phyloP scores from a whole-genome alignment of 2,329 filamentous ascomycete genomes.

The Xylaria hypoxylon region DNA sequence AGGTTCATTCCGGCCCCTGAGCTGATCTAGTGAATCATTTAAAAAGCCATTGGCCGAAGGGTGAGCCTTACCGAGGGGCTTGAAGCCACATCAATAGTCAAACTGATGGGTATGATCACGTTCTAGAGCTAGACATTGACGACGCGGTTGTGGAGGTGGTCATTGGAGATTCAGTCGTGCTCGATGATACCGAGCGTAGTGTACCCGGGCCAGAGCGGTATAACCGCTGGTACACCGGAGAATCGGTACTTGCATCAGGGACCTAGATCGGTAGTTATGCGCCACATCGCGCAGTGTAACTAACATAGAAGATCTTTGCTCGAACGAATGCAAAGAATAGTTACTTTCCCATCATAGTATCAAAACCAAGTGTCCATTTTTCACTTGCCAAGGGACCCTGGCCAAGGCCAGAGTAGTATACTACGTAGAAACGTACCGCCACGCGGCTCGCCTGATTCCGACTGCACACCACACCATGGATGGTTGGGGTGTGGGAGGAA shows the following conservation, averaged over 20 bases:
- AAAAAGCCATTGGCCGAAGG: background rate
- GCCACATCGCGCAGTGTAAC: conserved; percentile 8
- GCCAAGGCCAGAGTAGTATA: background rate
- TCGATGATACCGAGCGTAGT: background rate
- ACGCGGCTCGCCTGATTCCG: background rate
- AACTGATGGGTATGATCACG: background rate
- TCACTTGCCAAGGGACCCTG: background rate
- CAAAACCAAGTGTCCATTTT: background rate
- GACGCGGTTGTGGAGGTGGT: background rate
- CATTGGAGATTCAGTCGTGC: background rate
- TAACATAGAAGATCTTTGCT: background rate
- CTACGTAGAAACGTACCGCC: background rate
- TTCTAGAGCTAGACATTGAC: background rate
- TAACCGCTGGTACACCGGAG: background rate
- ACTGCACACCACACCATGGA: background rate
- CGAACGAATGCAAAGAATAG: background rate
- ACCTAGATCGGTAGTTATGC: background rate
- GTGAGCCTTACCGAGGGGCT: conserved; percentile 1
- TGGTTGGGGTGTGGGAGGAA: background rate
- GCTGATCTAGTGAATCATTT: conserved; percentile 3
- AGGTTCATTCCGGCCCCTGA: background rate
- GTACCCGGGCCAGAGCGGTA: background rate
- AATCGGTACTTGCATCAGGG: background rate
- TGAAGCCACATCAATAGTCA: conserved; percentile 9
- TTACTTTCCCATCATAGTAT: background rate